A percentile compares a stretch with the other conserved stretches of the same genome.
Conservation (phyloP, 768 basidiomycete genomes). For the Goffeauzyma gilvescens region DNA sequence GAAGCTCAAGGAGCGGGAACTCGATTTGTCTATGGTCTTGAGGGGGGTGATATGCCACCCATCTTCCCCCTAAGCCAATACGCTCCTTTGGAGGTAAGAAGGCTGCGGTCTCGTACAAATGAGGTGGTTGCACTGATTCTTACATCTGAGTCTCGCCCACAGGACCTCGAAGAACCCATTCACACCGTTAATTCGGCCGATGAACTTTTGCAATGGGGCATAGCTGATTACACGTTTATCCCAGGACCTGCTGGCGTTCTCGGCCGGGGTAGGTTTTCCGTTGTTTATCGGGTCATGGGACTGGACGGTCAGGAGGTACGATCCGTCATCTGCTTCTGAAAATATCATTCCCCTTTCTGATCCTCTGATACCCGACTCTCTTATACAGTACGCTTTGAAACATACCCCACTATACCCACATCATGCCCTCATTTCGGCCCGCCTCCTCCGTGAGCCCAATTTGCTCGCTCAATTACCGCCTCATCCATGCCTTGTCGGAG, state of each 20-base stretch:
- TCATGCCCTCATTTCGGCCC: constrained; percentile 35
- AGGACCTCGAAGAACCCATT: constrained; percentile 1
- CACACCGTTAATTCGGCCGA: constrained; percentile 25
- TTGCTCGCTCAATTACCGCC: constrained; percentile 34
- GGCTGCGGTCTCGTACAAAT: no score
- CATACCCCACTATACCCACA: constrained; percentile 36
- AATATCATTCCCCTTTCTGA: background rate
- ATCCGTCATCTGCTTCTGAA: background rate
- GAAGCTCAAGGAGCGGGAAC: constrained; percentile 3
- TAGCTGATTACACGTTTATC: constrained; percentile 32
- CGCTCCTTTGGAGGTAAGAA: no score
- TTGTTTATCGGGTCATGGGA: constrained; percentile 31
- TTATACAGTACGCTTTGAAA: constrained; percentile 34
- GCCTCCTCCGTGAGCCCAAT: constrained; percentile 34
- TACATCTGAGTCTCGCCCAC: no score
- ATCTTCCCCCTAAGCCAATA: no score
- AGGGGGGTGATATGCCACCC: no score
- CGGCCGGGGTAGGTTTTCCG: constrained; percentile 35
- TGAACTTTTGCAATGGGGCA: constrained; percentile 25
- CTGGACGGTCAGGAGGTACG: constrained; percentile 29
- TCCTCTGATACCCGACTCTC: background rate
- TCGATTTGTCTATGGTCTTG: constrained; percentile 2
- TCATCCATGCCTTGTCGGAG: constrained; percentile 35
- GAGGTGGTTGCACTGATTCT: no score
- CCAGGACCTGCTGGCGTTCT: constrained; percentile 17